Conservation (phyloP, 176 grass and related monocot genomes). For the Eleusine indica region DNA sequence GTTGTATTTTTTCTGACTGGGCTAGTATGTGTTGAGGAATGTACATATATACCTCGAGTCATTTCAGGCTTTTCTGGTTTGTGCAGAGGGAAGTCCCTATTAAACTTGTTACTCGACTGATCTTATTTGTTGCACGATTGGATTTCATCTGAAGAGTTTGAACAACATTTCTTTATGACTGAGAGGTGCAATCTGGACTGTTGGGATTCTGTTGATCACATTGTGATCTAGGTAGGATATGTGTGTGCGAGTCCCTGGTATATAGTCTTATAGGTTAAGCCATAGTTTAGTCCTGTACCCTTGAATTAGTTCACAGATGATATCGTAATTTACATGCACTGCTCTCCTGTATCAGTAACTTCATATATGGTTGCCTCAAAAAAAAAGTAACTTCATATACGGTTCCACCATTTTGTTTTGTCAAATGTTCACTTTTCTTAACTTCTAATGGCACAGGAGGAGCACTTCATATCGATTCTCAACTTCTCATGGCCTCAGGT, state of each 20-base stretch:
- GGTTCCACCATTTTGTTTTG: constrained; percentile 15
- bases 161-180: not conserved
- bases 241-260: constrained; percentile 8
- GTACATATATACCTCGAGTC: not conserved
- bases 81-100: not conserved
- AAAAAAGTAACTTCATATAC: not conserved
- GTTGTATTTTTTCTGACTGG: not conserved
- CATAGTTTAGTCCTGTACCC: not conserved
- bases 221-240: not conserved
- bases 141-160: constrained; percentile 9
- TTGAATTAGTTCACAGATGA: constrained; percentile 20
- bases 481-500: constrained; percentile 88
- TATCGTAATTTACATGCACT: not conserved
- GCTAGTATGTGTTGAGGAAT: not conserved
- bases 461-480: constrained; percentile 78
- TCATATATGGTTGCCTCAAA: constrained; percentile 3
- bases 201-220: not conserved
- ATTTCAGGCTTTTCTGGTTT: not conserved
- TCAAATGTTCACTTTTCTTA: not conserved
- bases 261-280: not conserved
- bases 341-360: not conserved
- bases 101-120: constrained; percentile 11
- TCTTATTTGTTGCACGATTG: constrained; percentile 30
- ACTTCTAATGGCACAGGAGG: constrained; percentile 61
- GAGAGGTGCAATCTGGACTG: not conserved